A percentile compares a stretch with the other conserved stretches of the same genome.
phyloP scores from a whole-genome alignment of 768 basidiomycete genomes.

The Rubroboletus pulcherrimus region DNA sequence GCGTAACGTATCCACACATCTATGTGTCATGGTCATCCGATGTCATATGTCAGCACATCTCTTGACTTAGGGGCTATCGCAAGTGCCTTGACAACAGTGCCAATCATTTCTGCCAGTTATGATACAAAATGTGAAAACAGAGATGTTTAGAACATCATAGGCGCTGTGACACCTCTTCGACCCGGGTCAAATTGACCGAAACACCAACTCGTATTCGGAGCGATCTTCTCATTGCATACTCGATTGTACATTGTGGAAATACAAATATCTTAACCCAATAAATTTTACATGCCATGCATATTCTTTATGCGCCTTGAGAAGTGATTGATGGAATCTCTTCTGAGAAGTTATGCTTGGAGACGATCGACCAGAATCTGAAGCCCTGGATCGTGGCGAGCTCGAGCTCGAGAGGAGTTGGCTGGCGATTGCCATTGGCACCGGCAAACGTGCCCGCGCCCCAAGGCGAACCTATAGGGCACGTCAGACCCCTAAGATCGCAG shows the following conservation, averaged over 20 bases:
- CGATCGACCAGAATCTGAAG: conserved; percentile 43
- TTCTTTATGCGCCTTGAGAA: background rate
- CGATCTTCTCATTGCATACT: background rate
- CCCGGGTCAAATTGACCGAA: too few relatives aligned
- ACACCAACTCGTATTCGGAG: too few relatives aligned
- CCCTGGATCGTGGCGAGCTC: conserved; percentile 53
- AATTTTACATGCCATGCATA: conserved; percentile 22
- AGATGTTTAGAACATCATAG: too few relatives aligned
- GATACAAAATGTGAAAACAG: too few relatives aligned
- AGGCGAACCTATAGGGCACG: conserved; percentile 51
- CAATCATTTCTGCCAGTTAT: too few relatives aligned
- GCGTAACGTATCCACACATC: too few relatives aligned
- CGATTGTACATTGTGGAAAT: background rate
- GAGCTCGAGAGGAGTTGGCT: conserved; percentile 48
- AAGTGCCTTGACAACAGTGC: too few relatives aligned
- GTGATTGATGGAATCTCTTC: too few relatives aligned
- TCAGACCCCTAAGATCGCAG: background rate
- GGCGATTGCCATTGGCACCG: conserved; percentile 41
- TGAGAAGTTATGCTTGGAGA: conserved; percentile 30
- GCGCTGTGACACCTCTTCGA: too few relatives aligned
- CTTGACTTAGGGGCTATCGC: too few relatives aligned
- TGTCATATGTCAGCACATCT: too few relatives aligned
- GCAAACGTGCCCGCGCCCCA: conserved; percentile 74
- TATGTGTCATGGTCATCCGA: too few relatives aligned
- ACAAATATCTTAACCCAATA: background rate